Conservation (phyloP, 2,329 filamentous ascomycete genomes). For the Trichoderma afroharzianum region DNA sequence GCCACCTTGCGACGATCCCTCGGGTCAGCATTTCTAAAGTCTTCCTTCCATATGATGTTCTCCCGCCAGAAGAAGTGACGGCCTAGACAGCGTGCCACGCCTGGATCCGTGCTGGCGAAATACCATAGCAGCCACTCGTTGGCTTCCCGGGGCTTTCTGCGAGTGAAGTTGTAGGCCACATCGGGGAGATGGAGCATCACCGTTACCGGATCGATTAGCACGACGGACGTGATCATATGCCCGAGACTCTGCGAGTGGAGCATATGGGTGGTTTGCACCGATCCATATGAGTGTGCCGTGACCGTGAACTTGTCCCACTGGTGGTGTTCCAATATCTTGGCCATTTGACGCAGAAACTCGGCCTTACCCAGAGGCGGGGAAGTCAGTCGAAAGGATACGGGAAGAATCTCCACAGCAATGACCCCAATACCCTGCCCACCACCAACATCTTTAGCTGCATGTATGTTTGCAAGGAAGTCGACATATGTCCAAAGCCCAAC, state of each 20-base stretch:
- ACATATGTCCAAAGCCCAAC: conserved; percentile 63
- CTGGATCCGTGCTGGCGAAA: conserved; percentile 65
- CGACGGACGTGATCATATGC: conserved; percentile 46
- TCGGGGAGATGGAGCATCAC: conserved; percentile 66
- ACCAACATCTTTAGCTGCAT: conserved; percentile 27
- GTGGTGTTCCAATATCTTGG: conserved; percentile 54
- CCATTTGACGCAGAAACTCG: conserved; percentile 55
- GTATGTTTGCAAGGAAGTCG: conserved; percentile 52
- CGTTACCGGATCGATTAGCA: conserved; percentile 60
- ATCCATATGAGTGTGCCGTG: conserved; percentile 62
- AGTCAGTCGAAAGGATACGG: conserved; percentile 61
- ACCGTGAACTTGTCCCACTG: conserved; percentile 57
- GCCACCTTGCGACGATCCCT: conserved; percentile 42
- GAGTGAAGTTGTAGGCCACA: conserved; percentile 69
- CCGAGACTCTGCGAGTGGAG: conserved; percentile 47
- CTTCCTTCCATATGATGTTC: conserved; percentile 67
- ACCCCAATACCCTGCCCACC: conserved; percentile 53
- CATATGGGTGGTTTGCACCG: conserved; percentile 59
- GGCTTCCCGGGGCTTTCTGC: conserved; percentile 49
- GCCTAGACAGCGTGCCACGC: conserved; percentile 60
- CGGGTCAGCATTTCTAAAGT: conserved; percentile 38
- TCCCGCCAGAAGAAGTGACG: conserved; percentile 70
- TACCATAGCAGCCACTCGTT: conserved; percentile 70
- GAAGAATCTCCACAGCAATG: conserved; percentile 62
- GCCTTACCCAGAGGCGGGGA: conserved; percentile 46